Conservation (phyloP, 169 alveolate species). For the Eimeria brunetti region DNA sequence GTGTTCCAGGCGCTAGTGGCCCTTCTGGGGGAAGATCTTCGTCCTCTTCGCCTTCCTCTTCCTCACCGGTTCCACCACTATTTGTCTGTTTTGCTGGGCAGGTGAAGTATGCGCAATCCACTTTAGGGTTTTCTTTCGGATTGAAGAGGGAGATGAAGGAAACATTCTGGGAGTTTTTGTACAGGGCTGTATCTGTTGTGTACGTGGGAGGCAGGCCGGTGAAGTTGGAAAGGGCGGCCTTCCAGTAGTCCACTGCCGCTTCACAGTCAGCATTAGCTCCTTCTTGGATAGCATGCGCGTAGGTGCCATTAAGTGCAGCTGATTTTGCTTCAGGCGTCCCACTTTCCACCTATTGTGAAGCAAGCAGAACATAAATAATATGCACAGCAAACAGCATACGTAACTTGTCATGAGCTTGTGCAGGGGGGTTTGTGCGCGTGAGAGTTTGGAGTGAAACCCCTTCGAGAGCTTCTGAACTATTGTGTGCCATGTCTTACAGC, state of each 20-base stretch:
- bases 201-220: neutral
- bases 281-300: neutral
- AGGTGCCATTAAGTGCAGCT: neutral
- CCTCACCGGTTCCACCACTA: no score
- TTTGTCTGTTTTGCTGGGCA: neutral
- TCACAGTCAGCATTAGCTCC: neutral
- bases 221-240: neutral
- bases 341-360: no score
- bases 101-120: constrained; percentile 6
- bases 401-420: no score
- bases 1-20: no score
- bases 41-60: no score
- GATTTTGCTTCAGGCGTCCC: neutral
- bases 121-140: neutral
- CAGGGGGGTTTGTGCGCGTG: no score
- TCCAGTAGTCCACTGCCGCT: neutral
- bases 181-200: neutral
- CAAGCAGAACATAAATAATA: no score
- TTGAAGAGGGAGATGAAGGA: neutral
- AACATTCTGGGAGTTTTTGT: neutral
- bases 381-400: no score
- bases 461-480: no score
- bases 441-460: no score
- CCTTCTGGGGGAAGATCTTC: no score
- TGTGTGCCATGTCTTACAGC: no score